Percentiles rank a stretch among this genome's conserved stretches.
phyloP scores from a whole-genome alignment of 2,329 filamentous ascomycete genomes.

The Alternaria longipes region DNA sequence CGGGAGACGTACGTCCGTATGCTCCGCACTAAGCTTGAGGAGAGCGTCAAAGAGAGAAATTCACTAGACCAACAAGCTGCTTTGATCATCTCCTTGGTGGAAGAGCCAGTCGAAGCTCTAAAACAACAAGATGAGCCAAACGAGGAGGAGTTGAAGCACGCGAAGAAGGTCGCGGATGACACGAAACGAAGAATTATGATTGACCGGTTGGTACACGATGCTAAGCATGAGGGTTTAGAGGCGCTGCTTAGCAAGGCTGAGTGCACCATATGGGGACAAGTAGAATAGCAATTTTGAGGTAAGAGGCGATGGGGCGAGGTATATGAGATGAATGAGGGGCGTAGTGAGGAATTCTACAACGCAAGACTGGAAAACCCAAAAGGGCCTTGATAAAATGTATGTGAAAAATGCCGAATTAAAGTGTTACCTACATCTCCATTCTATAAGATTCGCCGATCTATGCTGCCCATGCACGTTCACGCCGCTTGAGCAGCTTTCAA shows the following conservation, averaged over 20 bases:
- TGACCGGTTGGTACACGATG: not conserved
- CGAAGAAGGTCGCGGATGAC: not conserved
- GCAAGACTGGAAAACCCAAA: not conserved
- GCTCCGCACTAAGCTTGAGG: not conserved
- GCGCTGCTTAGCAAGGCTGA: not conserved
- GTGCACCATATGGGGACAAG: not conserved
- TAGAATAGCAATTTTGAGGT: not conserved
- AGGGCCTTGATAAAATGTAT: not conserved
- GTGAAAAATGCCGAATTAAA: not conserved
- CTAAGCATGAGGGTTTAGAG: not conserved
- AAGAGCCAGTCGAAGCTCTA: too few relatives aligned
- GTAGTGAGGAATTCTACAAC: not conserved
- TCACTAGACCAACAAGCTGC: not conserved
- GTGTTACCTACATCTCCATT: not conserved
- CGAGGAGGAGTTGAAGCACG: not conserved
- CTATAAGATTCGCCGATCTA: not conserved
- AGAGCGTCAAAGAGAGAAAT: not conserved
- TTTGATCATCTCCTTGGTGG: not conserved
- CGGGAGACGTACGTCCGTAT: not conserved
- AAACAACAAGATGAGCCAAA: not conserved
- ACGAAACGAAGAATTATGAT: not conserved
- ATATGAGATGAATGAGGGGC: not conserved
- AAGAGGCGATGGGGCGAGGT: not conserved
- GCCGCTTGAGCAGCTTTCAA: slow-evolving; percentile 12
- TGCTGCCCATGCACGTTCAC: not conserved